These are phyloP conservation scores for Asterophora lycoperdoides DNA, from an alignment of 768 basidiomycete genomes.

Conservation along the genomic window DNA sequence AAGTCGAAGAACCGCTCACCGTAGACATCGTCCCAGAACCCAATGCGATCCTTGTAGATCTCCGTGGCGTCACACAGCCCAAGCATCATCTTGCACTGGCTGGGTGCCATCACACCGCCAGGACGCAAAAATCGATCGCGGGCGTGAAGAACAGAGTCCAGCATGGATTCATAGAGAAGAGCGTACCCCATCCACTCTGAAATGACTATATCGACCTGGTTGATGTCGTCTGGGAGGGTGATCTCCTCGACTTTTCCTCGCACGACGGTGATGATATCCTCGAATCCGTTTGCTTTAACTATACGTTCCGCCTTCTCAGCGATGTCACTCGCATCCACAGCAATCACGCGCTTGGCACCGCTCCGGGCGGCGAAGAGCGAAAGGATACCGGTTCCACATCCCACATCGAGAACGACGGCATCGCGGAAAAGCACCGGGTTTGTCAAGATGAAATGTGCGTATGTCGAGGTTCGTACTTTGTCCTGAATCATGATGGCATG, in stretches of 20 bases:
- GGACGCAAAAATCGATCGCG: conserved; percentile 81
- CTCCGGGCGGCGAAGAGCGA: conserved; percentile 86
- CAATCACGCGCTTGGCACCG: conserved; percentile 86
- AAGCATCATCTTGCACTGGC: conserved; percentile 84
- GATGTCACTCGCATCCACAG: conserved; percentile 87
- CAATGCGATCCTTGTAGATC: conserved; percentile 74
- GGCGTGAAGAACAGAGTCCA: conserved; percentile 89
- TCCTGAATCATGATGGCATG: conserved; percentile 97
- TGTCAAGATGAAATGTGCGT: conserved; percentile 85
- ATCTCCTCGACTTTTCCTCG: conserved; percentile 91
- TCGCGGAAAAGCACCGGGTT: conserved; percentile 79
- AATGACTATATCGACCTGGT: conserved; percentile 88
- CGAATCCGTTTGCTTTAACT: conserved; percentile 69
- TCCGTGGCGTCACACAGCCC: conserved; percentile 74
- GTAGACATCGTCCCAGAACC: conserved; percentile 90
- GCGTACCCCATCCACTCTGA: conserved; percentile 99
- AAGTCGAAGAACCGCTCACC: conserved; percentile 42
- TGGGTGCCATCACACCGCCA: conserved; percentile 84
- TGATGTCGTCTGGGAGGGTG: conserved; percentile 60
- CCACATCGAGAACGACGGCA: conserved; percentile 89
- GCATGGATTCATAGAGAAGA: conserved; percentile 93
- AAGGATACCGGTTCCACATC: conserved; percentile 92
- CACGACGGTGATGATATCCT: conserved; percentile 78
- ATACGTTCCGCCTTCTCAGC: conserved; percentile 74
- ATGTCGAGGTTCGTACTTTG: conserved; percentile 88